Evolutionary conservation across 139 green algal genomes (phyloP), one percentile per base, ranked within the genome.

Genomic region (Chlamydomonas applanata): DNA sequence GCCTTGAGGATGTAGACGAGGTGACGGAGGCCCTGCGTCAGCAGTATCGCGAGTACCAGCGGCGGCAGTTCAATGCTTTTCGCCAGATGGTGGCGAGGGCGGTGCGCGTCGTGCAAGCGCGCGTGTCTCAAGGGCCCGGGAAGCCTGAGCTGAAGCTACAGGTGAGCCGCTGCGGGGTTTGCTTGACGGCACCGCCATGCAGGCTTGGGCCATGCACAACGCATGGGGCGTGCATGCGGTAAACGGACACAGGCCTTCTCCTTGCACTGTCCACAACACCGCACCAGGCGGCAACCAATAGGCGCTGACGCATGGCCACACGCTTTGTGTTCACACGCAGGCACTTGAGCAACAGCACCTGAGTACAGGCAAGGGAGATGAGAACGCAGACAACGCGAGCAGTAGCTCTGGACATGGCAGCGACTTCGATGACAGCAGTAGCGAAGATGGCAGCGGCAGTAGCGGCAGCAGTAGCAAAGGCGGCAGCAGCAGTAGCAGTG

Each of bases 21-120:
- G 83, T 91, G 17, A 73, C 70, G 0, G 85, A 91, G 11, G 75
- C 87, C 30, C 72, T 96, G 62, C 63, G 88, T 1, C 44, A 54
- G 14, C 75, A 61, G 17, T 36, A 76, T 53, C 86, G 83, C 35
- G 89, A 94, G 79, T 95, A 96, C 71, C 71, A 88, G 66, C 79
- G 91, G 2, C 79, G 84, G 52, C 85, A 88, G 63, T 25, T 81
- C 1, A 79, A 60, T 0, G 72, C 83, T 3, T 89, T 96, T 65
- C 74, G 71, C 2, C 76, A 83, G 68, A 80, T 86, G 81, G 81
- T 86, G 33, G 32, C 22, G 17, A 69, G 54, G 30, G 72, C 81
- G 5, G 60, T 86, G 5, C 75, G 78, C 67, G 73, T 76, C 25
- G 72, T 76, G n/a, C 71, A 72, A 57, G 35, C 27, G 11, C 40